Conservation (phyloP, 176 grass and related monocot species). For the Eleusine coracana region DNA sequence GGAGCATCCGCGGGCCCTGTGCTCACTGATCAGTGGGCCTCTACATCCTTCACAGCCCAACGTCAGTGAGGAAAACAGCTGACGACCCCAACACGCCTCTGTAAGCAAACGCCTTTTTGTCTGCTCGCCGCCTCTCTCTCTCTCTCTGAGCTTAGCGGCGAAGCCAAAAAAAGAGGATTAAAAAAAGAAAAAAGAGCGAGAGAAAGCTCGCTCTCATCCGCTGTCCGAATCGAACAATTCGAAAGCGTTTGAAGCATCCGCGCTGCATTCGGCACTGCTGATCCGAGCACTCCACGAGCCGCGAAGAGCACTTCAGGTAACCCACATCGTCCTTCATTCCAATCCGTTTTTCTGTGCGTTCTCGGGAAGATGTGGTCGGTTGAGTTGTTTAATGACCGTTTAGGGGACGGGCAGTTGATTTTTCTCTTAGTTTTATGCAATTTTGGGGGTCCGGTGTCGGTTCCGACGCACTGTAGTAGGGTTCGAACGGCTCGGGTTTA, state of each 20-base stretch:
- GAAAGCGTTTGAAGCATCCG: slow-evolving; percentile 21
- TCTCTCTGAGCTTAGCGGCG: slow-evolving; percentile 26
- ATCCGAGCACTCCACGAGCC: not conserved
- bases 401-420: not conserved
- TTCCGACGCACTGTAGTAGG: not conserved
- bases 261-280: not conserved
- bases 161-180: slow-evolving; percentile 17
- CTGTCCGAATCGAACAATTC: slow-evolving; percentile 25
- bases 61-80: slow-evolving; percentile 22
- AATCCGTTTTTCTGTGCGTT: not conserved
- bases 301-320: slow-evolving; percentile 6
- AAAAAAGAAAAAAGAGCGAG: not conserved
- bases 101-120: slow-evolving; percentile 29
- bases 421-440: not conserved
- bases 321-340: not conserved
- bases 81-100: not conserved
- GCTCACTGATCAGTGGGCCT: not conserved
- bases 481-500: not conserved
- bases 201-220: slow-evolving; percentile 1
- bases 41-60: not conserved
- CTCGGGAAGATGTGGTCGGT: not conserved
- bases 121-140: not conserved
- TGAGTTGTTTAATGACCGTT: not conserved
- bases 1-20: too few species aligned
- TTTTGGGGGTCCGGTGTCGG: not conserved